Evolutionary conservation across 140 eudicot species (phyloP), one percentile per base, ranked within the genome.

Genomic region (Bidens hawaiensis): DNA sequence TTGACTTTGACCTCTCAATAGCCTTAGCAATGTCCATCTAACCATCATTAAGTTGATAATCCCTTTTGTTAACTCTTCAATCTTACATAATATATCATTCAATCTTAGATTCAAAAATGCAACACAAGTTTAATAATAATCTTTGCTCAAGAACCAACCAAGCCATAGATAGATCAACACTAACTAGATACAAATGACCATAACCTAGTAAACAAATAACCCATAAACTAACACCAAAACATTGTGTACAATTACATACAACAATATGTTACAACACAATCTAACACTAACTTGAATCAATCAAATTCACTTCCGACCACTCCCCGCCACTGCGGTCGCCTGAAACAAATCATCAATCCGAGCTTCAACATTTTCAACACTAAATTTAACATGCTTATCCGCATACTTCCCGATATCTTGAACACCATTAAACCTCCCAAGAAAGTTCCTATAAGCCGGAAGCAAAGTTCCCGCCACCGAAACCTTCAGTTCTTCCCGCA

Each of bases 371-470:
- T 93, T 97, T 55, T 85, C 97, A 21, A 70, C 78, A 25, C 49
- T 71, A 33, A 76, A 93, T 82, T 78, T 93, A 31, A 93, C 72
- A 73, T 93, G 83, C 79, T 79, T 85, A 66, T 93, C 99, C 7
- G 85, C 82, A 26, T 93, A 75, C 66, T 72, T 88, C 54, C 82
- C 85, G 3, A 62, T 61, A 50, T 93, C 99, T 21, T 79, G 79
- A 47, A 69, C 54, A 73, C 31, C 58, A 79, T 81, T 78, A 60
- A 93, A 58, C 79, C 86, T 85, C 13, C 81, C 94, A 18, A 88
- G 69, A 69, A 93, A 93, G 60, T 71, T 93, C 30, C 97, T 60
- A 25, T 93, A 93, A 12, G 94, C 94, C 13, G 95, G 89, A 5
- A 73, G 78, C 85, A 93, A 26, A 64, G 75, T 81, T 55, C 82